These are phyloP conservation scores for Lodderomyces jiufengensis DNA, from an alignment of 1,139 yeast genomes.

Conservation along the genomic window DNA sequence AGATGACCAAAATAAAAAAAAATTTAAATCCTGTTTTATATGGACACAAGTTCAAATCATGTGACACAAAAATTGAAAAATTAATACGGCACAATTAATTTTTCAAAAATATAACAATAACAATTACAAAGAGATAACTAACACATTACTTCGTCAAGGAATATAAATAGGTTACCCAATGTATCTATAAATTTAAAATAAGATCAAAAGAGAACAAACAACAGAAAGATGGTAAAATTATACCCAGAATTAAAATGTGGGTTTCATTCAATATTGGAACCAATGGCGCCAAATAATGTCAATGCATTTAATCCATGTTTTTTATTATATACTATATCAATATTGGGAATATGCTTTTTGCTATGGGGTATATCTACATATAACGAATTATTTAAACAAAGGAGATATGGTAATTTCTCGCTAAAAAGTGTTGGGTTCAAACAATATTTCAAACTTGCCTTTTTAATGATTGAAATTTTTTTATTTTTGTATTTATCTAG, in stretches of 20 bases:
- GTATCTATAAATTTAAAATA: too few relatives aligned
- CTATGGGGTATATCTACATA: slow-evolving; percentile 24
- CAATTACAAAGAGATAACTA: too few relatives aligned
- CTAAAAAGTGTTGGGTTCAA: slow-evolving; percentile 19
- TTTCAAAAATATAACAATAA: too few relatives aligned
- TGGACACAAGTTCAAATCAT: too few relatives aligned
- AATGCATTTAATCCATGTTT: slow-evolving; percentile 62
- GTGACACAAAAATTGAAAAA: too few relatives aligned
- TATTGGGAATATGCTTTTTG: slow-evolving; percentile 7
- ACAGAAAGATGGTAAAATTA: too few relatives aligned
- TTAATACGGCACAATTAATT: too few relatives aligned
- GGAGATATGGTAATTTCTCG: slow-evolving; percentile 18
- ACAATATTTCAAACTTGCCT: slow-evolving; percentile 26
- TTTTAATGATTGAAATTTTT: slow-evolving; percentile 26
- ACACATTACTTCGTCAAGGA: too few relatives aligned
- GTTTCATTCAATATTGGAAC: slow-evolving; percentile 13
- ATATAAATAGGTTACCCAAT: too few relatives aligned
- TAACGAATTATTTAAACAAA: slow-evolving; percentile 11
- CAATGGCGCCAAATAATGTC: slow-evolving; percentile 25
- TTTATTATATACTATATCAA: slow-evolving; percentile 16
- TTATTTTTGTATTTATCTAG: slow-evolving; percentile 18
- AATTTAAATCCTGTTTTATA: too few relatives aligned
- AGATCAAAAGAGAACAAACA: too few relatives aligned
- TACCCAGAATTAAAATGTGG: slow-evolving; percentile 16
- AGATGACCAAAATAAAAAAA: too few relatives aligned